Conservation (phyloP, 306 rosid genomes). For the Myrica gale region DNA sequence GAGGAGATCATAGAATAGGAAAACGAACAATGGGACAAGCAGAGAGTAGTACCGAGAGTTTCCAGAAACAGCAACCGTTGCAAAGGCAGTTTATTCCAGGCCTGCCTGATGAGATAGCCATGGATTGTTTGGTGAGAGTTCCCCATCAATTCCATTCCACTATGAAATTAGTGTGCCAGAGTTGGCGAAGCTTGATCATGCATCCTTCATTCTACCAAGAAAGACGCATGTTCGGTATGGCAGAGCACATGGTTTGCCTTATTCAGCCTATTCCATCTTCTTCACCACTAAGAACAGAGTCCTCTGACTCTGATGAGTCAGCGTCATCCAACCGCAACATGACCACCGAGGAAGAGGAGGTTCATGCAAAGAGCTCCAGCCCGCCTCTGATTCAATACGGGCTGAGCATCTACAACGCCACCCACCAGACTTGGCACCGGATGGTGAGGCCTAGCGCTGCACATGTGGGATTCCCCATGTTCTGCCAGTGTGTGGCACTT, state of each 20-base stretch:
- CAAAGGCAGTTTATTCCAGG: conserved; percentile 13
- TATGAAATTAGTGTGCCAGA: conserved; percentile 2
- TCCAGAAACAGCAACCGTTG: neutral
- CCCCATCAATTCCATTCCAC: neutral
- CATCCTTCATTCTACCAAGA: conserved; percentile 1
- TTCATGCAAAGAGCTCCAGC: neutral
- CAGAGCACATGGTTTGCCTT: conserved; percentile 4
- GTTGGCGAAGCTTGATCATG: conserved; percentile 3
- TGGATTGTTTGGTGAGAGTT: neutral
- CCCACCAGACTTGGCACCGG: neutral
- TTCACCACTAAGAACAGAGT: neutral
- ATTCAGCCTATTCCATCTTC: neutral
- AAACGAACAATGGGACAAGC: neutral
- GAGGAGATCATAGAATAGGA: neutral
- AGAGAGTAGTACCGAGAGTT: conserved; percentile 1
- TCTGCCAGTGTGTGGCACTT: conserved; percentile 8
- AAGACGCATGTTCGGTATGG: neutral
- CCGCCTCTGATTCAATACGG: neutral
- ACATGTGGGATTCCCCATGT: neutral
- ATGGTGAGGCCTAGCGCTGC: neutral
- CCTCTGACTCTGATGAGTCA: neutral
- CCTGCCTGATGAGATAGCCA: conserved; percentile 15
- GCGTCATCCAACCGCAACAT: neutral
- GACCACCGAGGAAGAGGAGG: neutral
- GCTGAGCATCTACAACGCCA: conserved; percentile 10